A percentile compares a stretch with the other conserved stretches of the same genome.
phyloP scores from a whole-genome alignment of 1,139 yeast genomes.

The Blastobotrys apis region DNA sequence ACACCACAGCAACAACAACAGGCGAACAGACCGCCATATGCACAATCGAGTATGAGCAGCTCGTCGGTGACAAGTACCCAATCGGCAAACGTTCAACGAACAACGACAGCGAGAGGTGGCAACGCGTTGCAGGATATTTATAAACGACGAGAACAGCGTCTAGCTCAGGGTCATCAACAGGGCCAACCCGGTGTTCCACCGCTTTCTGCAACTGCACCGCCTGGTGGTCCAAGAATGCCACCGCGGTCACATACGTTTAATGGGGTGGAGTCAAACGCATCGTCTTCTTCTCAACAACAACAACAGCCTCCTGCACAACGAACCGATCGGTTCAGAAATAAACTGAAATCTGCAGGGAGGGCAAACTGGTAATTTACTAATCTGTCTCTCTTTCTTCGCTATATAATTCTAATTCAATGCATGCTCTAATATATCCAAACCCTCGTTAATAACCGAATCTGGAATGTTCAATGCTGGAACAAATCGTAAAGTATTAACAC shows the following conservation, averaged over 20 bases:
- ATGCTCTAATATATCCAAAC: conserved; percentile 58
- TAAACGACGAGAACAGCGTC: conserved; percentile 21
- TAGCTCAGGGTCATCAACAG: conserved; percentile 12
- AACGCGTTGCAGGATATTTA: conserved; percentile 29
- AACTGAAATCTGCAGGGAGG: conserved; percentile 27
- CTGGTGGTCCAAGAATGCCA: conserved; percentile 6
- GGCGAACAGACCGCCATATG: too few species aligned
- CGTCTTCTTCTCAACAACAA: too few species aligned
- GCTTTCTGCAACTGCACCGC: not conserved
- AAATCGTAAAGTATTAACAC: conserved; percentile 80
- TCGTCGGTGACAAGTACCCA: not conserved
- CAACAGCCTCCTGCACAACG: conserved; percentile 7
- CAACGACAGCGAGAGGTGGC: conserved; percentile 10
- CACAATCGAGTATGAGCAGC: not conserved
- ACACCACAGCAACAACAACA: conserved; percentile 12
- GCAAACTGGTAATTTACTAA: conserved; percentile 24
- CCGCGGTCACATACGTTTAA: conserved; percentile 4
- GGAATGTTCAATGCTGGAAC: conserved; percentile 90
- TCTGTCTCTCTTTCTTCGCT: not conserved
- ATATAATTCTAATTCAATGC: not conserved
- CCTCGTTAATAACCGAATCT: conserved; percentile 61
- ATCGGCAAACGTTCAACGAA: not conserved
- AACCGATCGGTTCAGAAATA: conserved; percentile 24
- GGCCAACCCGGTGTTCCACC: not conserved
- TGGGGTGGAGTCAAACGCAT: not conserved